A percentile compares a stretch with the other conserved stretches of the same genome.
Evolutionary conservation across 2,329 filamentous ascomycete genomes (phyloP).

Genomic region (Fusarium heterosporum): DNA sequence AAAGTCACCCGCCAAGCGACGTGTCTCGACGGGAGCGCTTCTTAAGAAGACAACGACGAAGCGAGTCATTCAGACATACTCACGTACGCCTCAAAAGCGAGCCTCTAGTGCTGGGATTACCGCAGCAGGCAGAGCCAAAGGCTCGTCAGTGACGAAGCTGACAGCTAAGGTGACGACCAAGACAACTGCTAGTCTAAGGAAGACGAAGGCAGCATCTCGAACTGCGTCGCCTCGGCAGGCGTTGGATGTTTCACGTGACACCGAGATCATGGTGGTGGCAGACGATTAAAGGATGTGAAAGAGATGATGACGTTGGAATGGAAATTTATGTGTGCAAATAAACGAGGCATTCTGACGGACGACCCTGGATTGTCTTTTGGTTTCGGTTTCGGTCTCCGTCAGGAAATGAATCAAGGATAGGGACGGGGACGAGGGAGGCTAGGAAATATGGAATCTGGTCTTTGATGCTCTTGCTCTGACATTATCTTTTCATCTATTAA

Average conservation of each 20-base stretch:
- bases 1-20: constrained; percentile 46
- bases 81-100: constrained; percentile 44
- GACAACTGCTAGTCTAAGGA: constrained; percentile 29
- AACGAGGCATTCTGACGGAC: constrained; percentile 35
- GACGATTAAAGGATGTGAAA: constrained; percentile 23
- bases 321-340: constrained; percentile 22
- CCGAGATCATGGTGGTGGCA: constrained; percentile 41
- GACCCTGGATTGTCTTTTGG: constrained; percentile 15
- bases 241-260: constrained; percentile 35
- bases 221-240: constrained; percentile 36
- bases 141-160: constrained; percentile 25
- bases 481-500: constrained; percentile 4
- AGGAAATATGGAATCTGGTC: constrained; percentile 8
- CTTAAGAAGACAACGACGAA: constrained; percentile 49
- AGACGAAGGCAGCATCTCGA: constrained; percentile 24
- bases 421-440: background rate
- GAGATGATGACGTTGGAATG: constrained; percentile 19
- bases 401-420: constrained; percentile 19
- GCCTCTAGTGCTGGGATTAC: constrained; percentile 41
- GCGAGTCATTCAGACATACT: constrained; percentile 49
- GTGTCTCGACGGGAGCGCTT: constrained; percentile 42
- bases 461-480: constrained; percentile 10
- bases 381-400: background rate
- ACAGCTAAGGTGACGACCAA: constrained; percentile 33
- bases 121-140: constrained; percentile 25